Evolutionary conservation across 2,329 filamentous ascomycete species (phyloP), one percentile per base, ranked within the genome.

Genomic region (Hawksworthiomyces lignivorus): DNA sequence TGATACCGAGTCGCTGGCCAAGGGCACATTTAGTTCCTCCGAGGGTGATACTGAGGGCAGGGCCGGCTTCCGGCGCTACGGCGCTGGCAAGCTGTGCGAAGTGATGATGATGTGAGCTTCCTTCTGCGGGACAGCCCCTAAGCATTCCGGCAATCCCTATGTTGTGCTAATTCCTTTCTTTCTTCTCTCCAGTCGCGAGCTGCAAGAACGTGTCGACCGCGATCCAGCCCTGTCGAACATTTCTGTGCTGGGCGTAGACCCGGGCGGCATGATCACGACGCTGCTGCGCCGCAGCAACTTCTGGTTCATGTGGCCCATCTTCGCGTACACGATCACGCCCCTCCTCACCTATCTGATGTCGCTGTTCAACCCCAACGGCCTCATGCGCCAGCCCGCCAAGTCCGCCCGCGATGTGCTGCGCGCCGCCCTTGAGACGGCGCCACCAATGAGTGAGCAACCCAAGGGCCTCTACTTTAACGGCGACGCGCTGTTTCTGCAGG

Each of bases 381-480:
- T 46, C 12, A 36, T 56, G 15, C 54, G 58, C 12, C 54, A 54
- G 9, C 40, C 54, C 12, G 24, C 45, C 34, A 52, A 52, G 46
- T 60, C 58, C n/a, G 60, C 57, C 7, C 41, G 22, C 7, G 54
- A 63, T 40, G 46, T 62, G 19, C 11, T 63, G 17, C 33, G 43
- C 1, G 54, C 58, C 2, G 54, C 54, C 2, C 55, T 61, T 24
- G 54, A 55, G 15, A 43, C 46, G 18, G 22, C 17, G 7, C 36
- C 36, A 5, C 48, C 39, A 5, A 27, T 56, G 1, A 55, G 54
- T 6, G 48, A 50, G 43, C 41, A 28, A 17, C 58, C 56, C n/a
- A 60, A 62, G 32, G 59, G 47, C n/a, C 12, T 57, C 10, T 61
- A 62, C 42, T 41, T 62, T 17, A 46, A 62, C 42, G 59, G 61